Evolutionary conservation across 2,329 filamentous ascomycete genomes (phyloP).

Genomic region (Ophiostoma himal-ulmi): DNA sequence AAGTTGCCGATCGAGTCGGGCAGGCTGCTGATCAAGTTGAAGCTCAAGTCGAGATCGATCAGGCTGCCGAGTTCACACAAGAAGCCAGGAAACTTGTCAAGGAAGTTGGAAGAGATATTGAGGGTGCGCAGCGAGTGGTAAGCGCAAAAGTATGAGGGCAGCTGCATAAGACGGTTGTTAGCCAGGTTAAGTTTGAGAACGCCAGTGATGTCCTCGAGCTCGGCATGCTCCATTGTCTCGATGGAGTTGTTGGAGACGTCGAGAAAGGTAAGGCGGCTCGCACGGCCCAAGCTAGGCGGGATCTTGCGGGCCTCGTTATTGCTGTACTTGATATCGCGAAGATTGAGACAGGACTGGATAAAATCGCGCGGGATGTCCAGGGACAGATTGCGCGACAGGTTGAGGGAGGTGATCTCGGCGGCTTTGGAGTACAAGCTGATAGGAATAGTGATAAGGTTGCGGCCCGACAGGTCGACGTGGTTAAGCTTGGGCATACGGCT

Average conservation of each 20-base stretch:
- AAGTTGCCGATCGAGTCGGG: slow-evolving; percentile 74
- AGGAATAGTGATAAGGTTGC: slow-evolving; percentile 89
- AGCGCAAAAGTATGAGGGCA: slow-evolving; percentile 76
- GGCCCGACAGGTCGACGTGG: slow-evolving; percentile 84
- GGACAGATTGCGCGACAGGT: slow-evolving; percentile 86
- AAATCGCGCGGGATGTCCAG: slow-evolving; percentile 94
- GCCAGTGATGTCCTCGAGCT: slow-evolving; percentile 67
- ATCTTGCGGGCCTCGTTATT: slow-evolving; percentile 87
- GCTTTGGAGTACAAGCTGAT: slow-evolving; percentile 90
- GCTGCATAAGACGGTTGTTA: slow-evolving; percentile 77
- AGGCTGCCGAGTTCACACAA: slow-evolving; percentile 75
- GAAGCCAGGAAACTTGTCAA: slow-evolving; percentile 78
- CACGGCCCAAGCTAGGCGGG: slow-evolving; percentile 76
- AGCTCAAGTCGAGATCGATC: slow-evolving; percentile 91
- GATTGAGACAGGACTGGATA: slow-evolving; percentile 82
- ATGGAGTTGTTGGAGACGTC: slow-evolving; percentile 93
- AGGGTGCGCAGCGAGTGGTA: slow-evolving; percentile 76
- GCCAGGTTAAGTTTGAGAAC: slow-evolving; percentile 86
- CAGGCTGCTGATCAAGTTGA: slow-evolving; percentile 78
- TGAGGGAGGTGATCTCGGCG: slow-evolving; percentile 86
- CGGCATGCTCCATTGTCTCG: slow-evolving; percentile 78
- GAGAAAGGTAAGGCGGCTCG: slow-evolving; percentile 74
- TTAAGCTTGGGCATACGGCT: slow-evolving; percentile 84
- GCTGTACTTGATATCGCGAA: slow-evolving; percentile 92
- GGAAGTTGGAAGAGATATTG: slow-evolving; percentile 89